Percentiles rank a stretch among this genome's conserved stretches.
Evolutionary conservation across 2,329 filamentous ascomycete species (phyloP).

Genomic region (Scedosporium boydii): DNA sequence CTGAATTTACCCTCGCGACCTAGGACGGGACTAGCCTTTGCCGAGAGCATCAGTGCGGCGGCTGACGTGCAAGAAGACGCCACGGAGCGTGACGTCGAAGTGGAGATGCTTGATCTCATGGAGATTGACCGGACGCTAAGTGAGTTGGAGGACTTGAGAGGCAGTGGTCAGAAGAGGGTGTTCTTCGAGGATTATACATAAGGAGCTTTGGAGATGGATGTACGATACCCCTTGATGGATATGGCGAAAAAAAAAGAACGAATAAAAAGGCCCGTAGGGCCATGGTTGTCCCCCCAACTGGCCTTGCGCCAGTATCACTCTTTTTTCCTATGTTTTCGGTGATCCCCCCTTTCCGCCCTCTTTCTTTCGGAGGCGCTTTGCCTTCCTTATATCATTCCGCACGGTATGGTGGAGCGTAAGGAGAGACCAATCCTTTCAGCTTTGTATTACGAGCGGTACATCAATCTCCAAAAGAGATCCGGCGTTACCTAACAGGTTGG

Average conservation of each 20-base stretch:
- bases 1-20: conserved; percentile 20
- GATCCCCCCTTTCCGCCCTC: conserved; percentile 2
- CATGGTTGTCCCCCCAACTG: not conserved
- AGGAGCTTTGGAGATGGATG: conserved; percentile 11
- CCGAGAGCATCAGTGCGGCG: conserved; percentile 39
- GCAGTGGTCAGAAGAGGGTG: conserved; percentile 39
- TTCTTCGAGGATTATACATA: conserved; percentile 34
- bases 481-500: conserved; percentile 5
- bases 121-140: conserved; percentile 53
- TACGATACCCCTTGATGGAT: conserved; percentile 24
- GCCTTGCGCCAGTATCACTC: not conserved
- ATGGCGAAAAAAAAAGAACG: not conserved
- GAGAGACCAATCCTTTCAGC: conserved; percentile 64
- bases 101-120: conserved; percentile 56
- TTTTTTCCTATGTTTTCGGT: not conserved
- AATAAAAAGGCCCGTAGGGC: not conserved
- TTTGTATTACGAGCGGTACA: conserved; percentile 71
- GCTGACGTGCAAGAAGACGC: conserved; percentile 42
- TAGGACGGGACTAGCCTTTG: conserved; percentile 37
- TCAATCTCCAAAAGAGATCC: conserved; percentile 21
- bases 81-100: conserved; percentile 44
- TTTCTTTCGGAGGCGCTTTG: not conserved
- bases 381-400: conserved; percentile 33
- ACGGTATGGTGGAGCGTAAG: conserved; percentile 69
- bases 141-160: conserved; percentile 40